Base-by-base conservation (phyloP, 345 rosid species). In the Citrus hindsii region DNA sequence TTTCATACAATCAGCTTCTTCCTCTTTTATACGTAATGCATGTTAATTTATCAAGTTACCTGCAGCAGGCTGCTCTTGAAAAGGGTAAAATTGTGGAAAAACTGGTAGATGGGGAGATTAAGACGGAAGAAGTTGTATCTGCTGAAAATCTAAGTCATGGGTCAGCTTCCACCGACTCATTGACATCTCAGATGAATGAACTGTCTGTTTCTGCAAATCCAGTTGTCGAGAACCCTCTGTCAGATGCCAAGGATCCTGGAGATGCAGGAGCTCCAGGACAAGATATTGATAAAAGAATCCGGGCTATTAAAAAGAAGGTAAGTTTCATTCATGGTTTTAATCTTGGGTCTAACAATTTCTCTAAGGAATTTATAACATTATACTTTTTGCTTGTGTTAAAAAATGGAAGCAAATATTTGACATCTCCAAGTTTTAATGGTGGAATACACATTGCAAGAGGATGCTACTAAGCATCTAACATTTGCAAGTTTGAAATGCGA, bases 261-360 rank as follows among this genome's bases (percentile, higher is more conserved):
- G 82, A 80, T 83, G 61, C 71, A 18, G 87, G 74, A 75, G 78
- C 82, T 82, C 51, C 90, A 24, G 78, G 75, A 79, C 94, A 89
- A 83, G 94, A 92, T 77, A 75, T 80, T 14, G 97, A 94, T 80
- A 96, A 92, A 87, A 91, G 81, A 86, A 91, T 96, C 22, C 88
- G 98, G 55, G 92, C 97, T 33, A 90, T 96, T 40, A 96, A 87
- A 84, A 92, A 96, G 89, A 96, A 96, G 92, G 99, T 96, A 90
- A 55, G 55, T 27, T 67, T 81, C 66, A 8, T 75, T 74, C 38
- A 65, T 60, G 37, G 33, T 77, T 71, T 72, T 71, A 53, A 37
- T 76, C 32, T 63, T 72, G 7, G 38, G 21, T 67, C 56, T 13
- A 28, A 30, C 7, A 27, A 68, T 68, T 25, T 74, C 62, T 74